Base-by-base conservation (phyloP, 2,329 filamentous ascomycete genomes). In the Trichoderma sp. region DNA sequence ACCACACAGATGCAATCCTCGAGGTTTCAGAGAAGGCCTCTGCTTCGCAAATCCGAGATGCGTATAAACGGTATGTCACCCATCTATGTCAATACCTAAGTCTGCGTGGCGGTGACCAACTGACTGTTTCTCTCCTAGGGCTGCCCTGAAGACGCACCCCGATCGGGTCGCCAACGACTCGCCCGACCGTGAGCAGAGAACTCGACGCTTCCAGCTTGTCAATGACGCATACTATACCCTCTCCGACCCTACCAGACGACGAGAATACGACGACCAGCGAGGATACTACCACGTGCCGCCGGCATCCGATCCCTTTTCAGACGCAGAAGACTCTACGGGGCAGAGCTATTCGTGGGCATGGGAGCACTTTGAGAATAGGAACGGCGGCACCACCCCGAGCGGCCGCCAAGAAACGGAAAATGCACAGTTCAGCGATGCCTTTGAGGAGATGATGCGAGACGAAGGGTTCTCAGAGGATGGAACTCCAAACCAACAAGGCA, bases 221-320 rank as follows among this genome's bases (percentile, higher is more conserved):
- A 97, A 97, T 83, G 94, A 97, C 79, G 94, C 94, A 74, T 97
- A 97, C 86, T 97, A 93, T 81, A 95, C 93, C 0, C 90, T 98
- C 32, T 97, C 93, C 0, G 95, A 98, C 80, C 79, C 91, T 9
- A 83, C 85, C 0, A 89, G 95, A 32, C 90, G 95, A 68, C 87
- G 90, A 73, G 94, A 97, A 73, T 98, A 98, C 83, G 95, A 98
- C 79, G 86, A 88, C 68, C 90, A 94, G 72, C 81, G 82, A 58
- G 79, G 76, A 32, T 75, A 82, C 53, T 82, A 81, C 74, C 76
- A 76, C 51, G 75, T 73, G 11, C 72, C 77, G 2, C 43, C 73
- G 47, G 76, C 78, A 79, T 66, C 77, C 8, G 81, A 86, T 74
- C 83, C 85, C 39, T 88, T 85, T 76, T 84, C 84, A 34, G 84